Percentiles rank a stretch among this genome's conserved stretches.
Conservation (phyloP, 768 basidiomycete genomes). For the Exidia glandulosa region DNA sequence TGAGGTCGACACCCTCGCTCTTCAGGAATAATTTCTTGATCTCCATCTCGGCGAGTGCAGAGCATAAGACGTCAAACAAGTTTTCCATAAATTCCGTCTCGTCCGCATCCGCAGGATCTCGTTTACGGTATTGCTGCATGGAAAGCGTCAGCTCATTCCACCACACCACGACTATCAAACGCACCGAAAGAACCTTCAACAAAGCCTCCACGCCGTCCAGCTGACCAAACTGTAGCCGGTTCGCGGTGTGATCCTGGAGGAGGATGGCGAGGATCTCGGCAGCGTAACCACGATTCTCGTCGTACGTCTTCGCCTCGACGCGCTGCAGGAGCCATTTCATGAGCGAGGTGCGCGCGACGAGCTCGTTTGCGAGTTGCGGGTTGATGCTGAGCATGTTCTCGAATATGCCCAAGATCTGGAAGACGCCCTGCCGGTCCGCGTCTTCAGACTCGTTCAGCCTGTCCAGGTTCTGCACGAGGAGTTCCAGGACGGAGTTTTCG, state of each 20-base stretch:
- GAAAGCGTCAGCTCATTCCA: not conserved
- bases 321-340: conserved; percentile 72
- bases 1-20: conserved; percentile 89
- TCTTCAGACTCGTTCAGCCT: conserved; percentile 89
- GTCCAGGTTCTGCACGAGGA: conserved; percentile 79
- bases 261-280: conserved; percentile 90
- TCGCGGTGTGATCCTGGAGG: conserved; percentile 60
- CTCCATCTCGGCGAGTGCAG: conserved; percentile 63
- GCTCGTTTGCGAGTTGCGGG: conserved; percentile 55
- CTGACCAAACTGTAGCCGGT: conserved; percentile 57
- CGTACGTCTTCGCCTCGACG: conserved; percentile 58
- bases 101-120: conserved; percentile 76
- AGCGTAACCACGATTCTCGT: conserved; percentile 88
- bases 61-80: conserved; percentile 82
- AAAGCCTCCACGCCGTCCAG: conserved; percentile 68
- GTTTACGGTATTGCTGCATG: conserved; percentile 70
- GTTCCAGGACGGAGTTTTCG: conserved; percentile 72
- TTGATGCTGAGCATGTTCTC: conserved; percentile 87
- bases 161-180: conserved; percentile 16
- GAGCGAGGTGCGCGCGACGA: conserved; percentile 66
- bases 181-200: conserved; percentile 71
- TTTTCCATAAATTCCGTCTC: conserved; percentile 99
- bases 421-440: conserved; percentile 82
- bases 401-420: conserved; percentile 91
- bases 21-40: conserved; percentile 77